Evolutionary conservation across 768 basidiomycete genomes (phyloP).

Genomic region (Tulasnella sp.): DNA sequence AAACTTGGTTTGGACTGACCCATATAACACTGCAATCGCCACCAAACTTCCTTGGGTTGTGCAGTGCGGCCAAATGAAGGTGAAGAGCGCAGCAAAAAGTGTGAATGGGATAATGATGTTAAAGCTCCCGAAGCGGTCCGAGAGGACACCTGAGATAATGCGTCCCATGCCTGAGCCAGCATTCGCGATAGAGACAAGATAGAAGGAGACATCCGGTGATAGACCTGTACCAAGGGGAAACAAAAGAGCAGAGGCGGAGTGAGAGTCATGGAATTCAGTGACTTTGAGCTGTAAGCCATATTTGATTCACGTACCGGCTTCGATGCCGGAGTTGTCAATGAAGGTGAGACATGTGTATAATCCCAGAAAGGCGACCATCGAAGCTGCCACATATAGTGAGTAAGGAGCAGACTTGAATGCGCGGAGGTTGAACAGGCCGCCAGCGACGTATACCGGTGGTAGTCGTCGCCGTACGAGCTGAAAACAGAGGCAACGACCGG

Average conservation of each 20-base stretch:
- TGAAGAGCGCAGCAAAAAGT: slow-evolving; percentile 42
- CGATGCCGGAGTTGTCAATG: slow-evolving; percentile 17
- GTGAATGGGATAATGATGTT: slow-evolving; percentile 62
- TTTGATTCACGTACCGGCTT: slow-evolving; percentile 24
- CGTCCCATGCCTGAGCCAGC: slow-evolving; percentile 25
- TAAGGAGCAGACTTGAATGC: slow-evolving; percentile 47
- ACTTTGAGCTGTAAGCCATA: too few species aligned
- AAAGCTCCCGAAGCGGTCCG: slow-evolving; percentile 38
- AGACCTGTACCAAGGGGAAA: too few species aligned
- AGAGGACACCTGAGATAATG: slow-evolving; percentile 23
- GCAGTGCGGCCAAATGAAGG: slow-evolving; percentile 63
- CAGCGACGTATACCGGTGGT: slow-evolving; percentile 41
- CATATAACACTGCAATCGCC: slow-evolving; percentile 50
- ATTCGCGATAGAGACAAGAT: slow-evolving; percentile 25
- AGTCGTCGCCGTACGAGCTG: slow-evolving; percentile 36
- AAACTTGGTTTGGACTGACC: slow-evolving; percentile 38
- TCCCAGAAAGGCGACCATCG: slow-evolving; percentile 51
- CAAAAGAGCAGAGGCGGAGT: neutral
- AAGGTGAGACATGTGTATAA: slow-evolving; percentile 21
- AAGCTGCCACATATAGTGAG: slow-evolving; percentile 46
- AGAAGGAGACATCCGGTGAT: slow-evolving; percentile 14
- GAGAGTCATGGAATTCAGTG: neutral
- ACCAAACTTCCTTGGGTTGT: slow-evolving; percentile 37
- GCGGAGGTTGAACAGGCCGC: slow-evolving; percentile 47
- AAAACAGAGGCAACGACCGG: too few species aligned